Base-by-base conservation (phyloP, 1,139 yeast genomes). In the Keqinozyma sinolaborantium region DNA sequence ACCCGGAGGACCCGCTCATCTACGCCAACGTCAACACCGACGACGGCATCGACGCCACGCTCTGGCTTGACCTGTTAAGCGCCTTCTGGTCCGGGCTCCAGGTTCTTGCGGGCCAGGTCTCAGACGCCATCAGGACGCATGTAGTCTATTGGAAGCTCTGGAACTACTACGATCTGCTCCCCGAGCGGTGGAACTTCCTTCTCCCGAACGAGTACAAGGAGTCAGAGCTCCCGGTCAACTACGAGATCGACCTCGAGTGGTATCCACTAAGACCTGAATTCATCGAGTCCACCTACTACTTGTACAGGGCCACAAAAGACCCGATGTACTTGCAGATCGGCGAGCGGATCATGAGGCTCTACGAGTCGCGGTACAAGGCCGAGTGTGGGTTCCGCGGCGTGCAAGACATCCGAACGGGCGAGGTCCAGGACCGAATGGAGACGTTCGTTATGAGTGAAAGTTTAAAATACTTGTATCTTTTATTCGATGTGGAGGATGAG, bases 191-290 rank as follows among this genome's bases (percentile, higher is more conserved):
- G 96, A 69, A 71, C 30, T 73, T 70, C 32, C 36, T 33, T 26
- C 38, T 48, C 25, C 44, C 37, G 2, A 29, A 25, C 21, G 33
- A 31, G 28, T 27, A 32, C 19, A 32, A 33, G 28, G 37, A 39
- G 16, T 34, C 35, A 16, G 30, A 34, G 12, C 25, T 41, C 3
- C 30, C 31, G 9, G 33, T 42, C 1, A 47, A 43, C 12, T 55
- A 58, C 30, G 48, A 75, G 1, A 56, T 80, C 2, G 65, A 73
- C 0, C 60, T 90, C 26, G 95, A 85, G 51, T 88, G 96, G 96
- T 90, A 87, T 49, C 95, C 96, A 1, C 63, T 90, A 32, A 60
- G 97, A 34, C 97, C 97, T 0, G 97, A 90, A 48, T 86, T 88
- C 46, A 70, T 86, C 24, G 97, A 90, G 51, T 83, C 95, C 0